Base-by-base conservation (phyloP, 495 filamentous ascomycete species). In the Mycothermus thermophilus region DNA sequence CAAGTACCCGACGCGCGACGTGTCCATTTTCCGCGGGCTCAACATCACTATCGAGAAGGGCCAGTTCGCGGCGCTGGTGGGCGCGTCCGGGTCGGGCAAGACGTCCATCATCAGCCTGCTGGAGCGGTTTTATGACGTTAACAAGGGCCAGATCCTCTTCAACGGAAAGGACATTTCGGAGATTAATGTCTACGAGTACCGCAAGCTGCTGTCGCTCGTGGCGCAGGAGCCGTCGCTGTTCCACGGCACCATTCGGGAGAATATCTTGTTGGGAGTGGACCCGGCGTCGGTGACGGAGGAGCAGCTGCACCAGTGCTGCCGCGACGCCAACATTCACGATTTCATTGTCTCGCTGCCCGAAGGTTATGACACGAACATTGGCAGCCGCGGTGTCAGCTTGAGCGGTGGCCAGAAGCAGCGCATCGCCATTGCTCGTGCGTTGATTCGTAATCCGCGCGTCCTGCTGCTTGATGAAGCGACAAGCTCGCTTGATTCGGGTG, bases 391-490 rank as follows among this genome's bases (percentile, higher is more conserved):
- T 3, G 62, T 69, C 10, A 66, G 64, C 27, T 67, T 92, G 32
- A 80, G 74, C 1, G 83, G 82, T 4, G 83, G 82, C 1, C 83
- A 92, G 55, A 75, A 74, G 47, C 83, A 88, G 50, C 62, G 82
- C 10, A 52, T 92, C 12, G 69, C 77, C 1, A 80, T 92, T 33
- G 83, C 83, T 2, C 58, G 83, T 14, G 81, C 83, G 0, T 59
- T 88, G 17, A 71, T 92, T 8, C 71, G 81, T 8, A 69, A 79
- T 29, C 81, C 83, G 3, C 58, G 64, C 29, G 57, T 88, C 19
- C 52, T 88, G 41, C 57, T 92, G 20, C 62, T 92, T 2, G 83
- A 92, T 45, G 83, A 92, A 54, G 78, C 82, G 1, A 88, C 83
- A 4, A 73, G 66, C 27, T 73, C 74, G n/a, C 58, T 87, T 24